Conservation (phyloP, 2,329 filamentous ascomycete genomes). For the Raffaelea deltoideospora region DNA sequence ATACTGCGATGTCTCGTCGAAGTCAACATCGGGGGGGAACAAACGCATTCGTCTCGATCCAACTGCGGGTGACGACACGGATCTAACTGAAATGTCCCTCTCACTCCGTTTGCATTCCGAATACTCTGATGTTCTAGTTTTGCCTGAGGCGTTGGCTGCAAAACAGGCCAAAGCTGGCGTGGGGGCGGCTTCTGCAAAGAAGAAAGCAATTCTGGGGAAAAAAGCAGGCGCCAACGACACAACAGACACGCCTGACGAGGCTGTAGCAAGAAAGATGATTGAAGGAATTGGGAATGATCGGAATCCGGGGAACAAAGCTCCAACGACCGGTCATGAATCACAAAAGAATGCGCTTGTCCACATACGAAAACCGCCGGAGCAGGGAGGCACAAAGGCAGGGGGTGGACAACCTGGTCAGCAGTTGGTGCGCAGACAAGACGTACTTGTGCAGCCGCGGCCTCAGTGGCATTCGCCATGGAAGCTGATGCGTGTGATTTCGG, state of each 20-base stretch:
- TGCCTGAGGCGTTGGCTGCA: constrained; percentile 64
- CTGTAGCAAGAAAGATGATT: constrained; percentile 49
- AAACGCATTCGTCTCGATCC: constrained; percentile 21
- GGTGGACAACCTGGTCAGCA: constrained; percentile 20
- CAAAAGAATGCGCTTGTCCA: constrained; percentile 22
- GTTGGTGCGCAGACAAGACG: constrained; percentile 18
- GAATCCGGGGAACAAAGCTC: no score
- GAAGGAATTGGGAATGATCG: constrained; percentile 43
- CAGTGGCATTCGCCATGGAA: constrained; percentile 99
- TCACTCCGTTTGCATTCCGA: constrained; percentile 51
- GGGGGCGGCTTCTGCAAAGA: constrained; percentile 31
- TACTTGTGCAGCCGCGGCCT: constrained; percentile 44
- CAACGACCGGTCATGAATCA: constrained; percentile 5
- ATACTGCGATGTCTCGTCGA: constrained; percentile 19
- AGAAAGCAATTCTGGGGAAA: constrained; percentile 28
- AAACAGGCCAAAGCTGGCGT: constrained; percentile 56
- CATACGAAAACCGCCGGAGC: constrained; percentile 12
- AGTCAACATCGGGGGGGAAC: constrained; percentile 5
- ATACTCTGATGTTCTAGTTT: constrained; percentile 61
- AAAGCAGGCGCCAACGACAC: constrained; percentile 20
- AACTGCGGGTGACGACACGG: constrained; percentile 21
- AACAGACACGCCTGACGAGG: constrained; percentile 13
- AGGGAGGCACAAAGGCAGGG: constrained; percentile 2
- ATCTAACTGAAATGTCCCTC: constrained; percentile 26
- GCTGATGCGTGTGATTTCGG: constrained; percentile 91